Conservation (phyloP, 345 rosid species). For the Brassica rapa region DNA sequence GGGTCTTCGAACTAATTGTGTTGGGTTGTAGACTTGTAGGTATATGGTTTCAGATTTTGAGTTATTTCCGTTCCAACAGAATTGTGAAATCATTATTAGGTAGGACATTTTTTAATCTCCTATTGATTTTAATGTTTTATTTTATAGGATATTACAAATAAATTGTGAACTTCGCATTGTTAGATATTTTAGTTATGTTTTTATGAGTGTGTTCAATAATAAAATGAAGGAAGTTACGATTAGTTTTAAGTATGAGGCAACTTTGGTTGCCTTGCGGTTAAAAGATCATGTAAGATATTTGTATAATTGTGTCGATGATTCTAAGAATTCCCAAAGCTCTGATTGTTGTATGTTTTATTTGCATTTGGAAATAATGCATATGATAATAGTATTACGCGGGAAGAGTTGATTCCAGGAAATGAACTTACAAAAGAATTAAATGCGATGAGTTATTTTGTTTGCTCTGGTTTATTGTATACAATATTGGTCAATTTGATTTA, state of each 20-base stretch:
- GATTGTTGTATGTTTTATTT: neutral
- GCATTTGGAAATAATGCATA: neutral
- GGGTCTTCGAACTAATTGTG: neutral
- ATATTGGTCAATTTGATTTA: neutral
- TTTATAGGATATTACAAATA: neutral
- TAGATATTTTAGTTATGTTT: neutral
- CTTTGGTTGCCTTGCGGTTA: neutral
- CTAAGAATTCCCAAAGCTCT: neutral
- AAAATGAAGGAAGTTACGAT: neutral
- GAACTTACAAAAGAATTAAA: neutral
- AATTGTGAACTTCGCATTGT: neutral
- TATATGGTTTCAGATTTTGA: neutral
- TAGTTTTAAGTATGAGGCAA: neutral
- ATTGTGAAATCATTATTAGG: neutral
- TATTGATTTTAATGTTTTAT: neutral
- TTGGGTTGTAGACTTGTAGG: no score
- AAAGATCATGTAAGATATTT: no score
- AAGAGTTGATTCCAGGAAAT: neutral
- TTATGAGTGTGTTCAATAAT: neutral
- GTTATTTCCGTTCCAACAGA: neutral
- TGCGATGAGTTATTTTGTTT: neutral
- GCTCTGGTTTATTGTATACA: neutral
- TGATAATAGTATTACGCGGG: neutral
- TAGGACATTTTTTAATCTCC: neutral
- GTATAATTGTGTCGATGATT: neutral